Conservation (phyloP, 2,329 filamentous ascomycete genomes). For the Phyllosticta citrichinensis region DNA sequence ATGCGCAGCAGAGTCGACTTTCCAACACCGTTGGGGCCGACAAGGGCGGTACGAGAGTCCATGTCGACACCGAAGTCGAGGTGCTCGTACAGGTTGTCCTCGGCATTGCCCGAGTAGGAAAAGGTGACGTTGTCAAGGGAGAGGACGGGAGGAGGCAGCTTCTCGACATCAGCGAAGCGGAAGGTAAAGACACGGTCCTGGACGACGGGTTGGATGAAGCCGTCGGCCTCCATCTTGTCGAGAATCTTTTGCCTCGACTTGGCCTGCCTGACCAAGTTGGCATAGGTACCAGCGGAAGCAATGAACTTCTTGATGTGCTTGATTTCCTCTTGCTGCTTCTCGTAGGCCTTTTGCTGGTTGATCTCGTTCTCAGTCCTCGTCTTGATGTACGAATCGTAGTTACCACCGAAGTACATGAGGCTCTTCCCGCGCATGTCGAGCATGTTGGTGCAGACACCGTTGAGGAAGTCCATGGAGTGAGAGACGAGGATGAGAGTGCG, state of each 20-base stretch:
- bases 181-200: conserved; percentile 89
- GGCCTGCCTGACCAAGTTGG: conserved; percentile 97
- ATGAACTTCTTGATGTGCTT: conserved; percentile 99
- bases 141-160: conserved; percentile 93
- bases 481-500: conserved; percentile 93
- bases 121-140: conserved; percentile 97
- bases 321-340: conserved; percentile 99
- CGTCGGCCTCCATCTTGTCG: conserved; percentile 99
- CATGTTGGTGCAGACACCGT: conserved; percentile 97
- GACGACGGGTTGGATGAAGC: conserved; percentile 86
- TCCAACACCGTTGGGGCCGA: conserved; percentile 97
- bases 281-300: conserved; percentile 97
- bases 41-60: conserved; percentile 94
- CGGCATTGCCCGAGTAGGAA: conserved; percentile 82
- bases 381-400: conserved; percentile 97
- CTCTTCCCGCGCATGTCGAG: conserved; percentile 90
- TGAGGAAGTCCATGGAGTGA: conserved; percentile 97
- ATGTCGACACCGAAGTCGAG: conserved; percentile 98
- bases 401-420: conserved; percentile 97
- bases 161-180: conserved; percentile 97
- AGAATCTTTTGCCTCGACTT: conserved; percentile 99
- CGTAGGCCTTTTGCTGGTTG: conserved; percentile 98
- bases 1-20: conserved; percentile 94
- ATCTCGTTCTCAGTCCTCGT: conserved; percentile 86
- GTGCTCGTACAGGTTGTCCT: conserved; percentile 92